Conservation (phyloP, 179 eudicot genomes). For the Pouteria campechiana region DNA sequence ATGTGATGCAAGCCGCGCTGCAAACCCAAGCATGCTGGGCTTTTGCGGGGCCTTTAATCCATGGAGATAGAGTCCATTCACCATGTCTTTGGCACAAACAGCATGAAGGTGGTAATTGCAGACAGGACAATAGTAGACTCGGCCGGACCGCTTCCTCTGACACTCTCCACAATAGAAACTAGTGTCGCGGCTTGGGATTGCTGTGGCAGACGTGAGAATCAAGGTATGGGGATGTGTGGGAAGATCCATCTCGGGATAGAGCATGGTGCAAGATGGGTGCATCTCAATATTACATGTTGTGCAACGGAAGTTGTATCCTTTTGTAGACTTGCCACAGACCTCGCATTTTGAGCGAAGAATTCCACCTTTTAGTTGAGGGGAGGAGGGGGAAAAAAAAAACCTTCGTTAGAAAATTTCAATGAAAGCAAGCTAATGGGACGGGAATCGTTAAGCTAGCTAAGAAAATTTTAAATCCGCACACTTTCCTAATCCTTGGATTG, state of each 20-base stretch:
- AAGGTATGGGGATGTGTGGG: conserved; percentile 55
- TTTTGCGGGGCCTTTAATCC: conserved; percentile 40
- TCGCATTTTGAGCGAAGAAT: conserved; percentile 58
- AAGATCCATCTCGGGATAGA: conserved; percentile 46
- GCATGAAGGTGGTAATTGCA: conserved; percentile 78
- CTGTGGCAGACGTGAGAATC: conserved; percentile 35
- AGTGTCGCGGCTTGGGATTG: conserved; percentile 5
- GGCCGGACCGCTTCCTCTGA: conserved; percentile 54
- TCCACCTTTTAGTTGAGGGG: conserved; percentile 26
- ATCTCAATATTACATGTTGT: conserved; percentile 66
- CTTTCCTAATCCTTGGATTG: conserved; percentile 23
- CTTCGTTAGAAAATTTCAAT: neutral
- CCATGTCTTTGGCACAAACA: conserved; percentile 63
- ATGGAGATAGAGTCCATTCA: conserved; percentile 58
- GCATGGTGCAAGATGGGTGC: conserved; percentile 87
- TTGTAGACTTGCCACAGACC: conserved; percentile 54
- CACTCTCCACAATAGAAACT: conserved; percentile 40
- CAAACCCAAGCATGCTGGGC: conserved; percentile 38
- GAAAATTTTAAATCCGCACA: neutral
- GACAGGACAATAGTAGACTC: conserved; percentile 48
- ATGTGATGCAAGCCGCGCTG: conserved; percentile 63
- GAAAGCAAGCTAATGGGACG: neutral
- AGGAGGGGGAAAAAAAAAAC: neutral
- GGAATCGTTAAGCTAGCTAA: neutral
- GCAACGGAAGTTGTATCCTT: conserved; percentile 65